phyloP scores from a whole-genome alignment of 305 asterid species.

The Fraxinus ornus region DNA sequence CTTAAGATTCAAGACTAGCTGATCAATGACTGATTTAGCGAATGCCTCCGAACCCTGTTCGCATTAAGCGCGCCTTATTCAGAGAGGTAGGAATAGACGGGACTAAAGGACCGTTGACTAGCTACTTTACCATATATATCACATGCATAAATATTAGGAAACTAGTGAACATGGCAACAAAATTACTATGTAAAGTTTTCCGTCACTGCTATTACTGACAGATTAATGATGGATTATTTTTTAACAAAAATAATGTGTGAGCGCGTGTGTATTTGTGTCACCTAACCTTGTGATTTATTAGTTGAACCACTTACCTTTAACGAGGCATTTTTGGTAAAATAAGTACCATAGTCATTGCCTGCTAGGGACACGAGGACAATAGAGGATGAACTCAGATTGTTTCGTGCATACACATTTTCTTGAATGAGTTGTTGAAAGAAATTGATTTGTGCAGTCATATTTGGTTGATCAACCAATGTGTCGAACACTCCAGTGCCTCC shows the following conservation, averaged over 20 bases:
- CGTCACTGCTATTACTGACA: no score
- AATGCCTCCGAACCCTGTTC: constrained; percentile 40
- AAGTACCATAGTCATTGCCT: constrained; percentile 67
- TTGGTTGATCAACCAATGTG: constrained; percentile 54
- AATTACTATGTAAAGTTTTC: no score
- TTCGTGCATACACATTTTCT: constrained; percentile 30
- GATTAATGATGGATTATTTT: background rate
- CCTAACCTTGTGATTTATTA: background rate
- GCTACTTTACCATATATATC: background rate
- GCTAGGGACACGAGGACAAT: constrained; percentile 59
- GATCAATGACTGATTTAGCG: constrained; percentile 37
- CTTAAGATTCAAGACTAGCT: constrained; percentile 40
- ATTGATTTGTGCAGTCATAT: constrained; percentile 67
- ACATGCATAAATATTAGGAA: no score
- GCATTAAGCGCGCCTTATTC: background rate
- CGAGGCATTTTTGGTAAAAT: constrained; percentile 36
- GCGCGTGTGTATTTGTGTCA: background rate
- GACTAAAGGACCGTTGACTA: no score
- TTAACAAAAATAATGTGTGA: background rate
- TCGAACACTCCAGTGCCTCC: constrained; percentile 71
- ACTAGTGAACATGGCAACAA: no score
- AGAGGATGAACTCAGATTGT: constrained; percentile 38
- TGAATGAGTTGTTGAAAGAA: constrained; percentile 48
- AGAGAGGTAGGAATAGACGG: background rate
- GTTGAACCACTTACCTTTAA: constrained; percentile 33